These are phyloP conservation scores for Leishmania guyanensis DNA, from an alignment of 208 protist genomes.

Conservation along the genomic window DNA sequence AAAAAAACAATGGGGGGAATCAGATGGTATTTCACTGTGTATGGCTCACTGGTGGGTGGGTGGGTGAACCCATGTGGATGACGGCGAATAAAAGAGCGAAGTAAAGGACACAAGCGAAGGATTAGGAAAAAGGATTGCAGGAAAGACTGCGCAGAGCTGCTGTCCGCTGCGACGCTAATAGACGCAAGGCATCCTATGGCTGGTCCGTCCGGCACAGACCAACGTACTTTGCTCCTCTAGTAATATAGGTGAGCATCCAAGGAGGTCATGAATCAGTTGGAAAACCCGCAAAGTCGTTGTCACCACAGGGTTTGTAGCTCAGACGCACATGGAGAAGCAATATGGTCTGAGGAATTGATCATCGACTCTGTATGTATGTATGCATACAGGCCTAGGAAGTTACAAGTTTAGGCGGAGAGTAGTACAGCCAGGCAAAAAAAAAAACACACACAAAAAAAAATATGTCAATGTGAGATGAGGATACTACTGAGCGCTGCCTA, in stretches of 20 bases:
- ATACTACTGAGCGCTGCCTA: neutral
- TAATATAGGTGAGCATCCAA: neutral
- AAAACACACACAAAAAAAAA: neutral
- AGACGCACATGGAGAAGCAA: neutral
- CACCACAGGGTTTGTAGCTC: no score
- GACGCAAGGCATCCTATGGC: neutral
- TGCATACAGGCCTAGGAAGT: neutral
- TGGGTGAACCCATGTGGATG: neutral
- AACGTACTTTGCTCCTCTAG: neutral
- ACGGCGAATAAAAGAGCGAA: neutral
- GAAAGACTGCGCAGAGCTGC: neutral
- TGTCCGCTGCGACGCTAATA: neutral
- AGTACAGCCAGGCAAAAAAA: no score
- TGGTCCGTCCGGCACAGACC: neutral
- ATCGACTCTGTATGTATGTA: neutral
- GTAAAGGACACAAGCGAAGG: neutral
- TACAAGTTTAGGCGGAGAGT: neutral
- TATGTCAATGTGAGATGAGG: neutral
- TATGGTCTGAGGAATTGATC: neutral
- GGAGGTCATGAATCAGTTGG: neutral
- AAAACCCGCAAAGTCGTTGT: neutral
- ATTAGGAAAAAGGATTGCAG: neutral
- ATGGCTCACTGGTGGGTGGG: neutral
- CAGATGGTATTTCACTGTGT: neutral
- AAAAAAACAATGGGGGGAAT: neutral